phyloP scores from a whole-genome alignment of 192 early-diverging fungal genomes.

The Podochytrium sp. region DNA sequence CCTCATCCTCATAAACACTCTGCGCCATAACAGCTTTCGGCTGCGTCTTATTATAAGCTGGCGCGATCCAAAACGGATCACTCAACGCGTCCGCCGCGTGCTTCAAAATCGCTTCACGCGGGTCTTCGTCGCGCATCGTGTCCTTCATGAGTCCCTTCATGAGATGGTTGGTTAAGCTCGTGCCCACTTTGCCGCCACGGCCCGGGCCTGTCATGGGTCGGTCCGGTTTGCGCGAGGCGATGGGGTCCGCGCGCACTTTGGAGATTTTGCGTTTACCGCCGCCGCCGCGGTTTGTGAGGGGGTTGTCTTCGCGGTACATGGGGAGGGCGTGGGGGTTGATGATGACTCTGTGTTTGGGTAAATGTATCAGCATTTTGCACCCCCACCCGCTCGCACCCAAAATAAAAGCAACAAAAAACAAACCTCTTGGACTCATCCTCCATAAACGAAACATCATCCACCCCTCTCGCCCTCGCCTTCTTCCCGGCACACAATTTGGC shows the following conservation, averaged over 20 bases:
- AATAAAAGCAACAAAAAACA: background rate
- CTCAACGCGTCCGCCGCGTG: conserved; percentile 77
- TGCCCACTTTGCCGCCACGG: conserved; percentile 83
- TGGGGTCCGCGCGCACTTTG: conserved; percentile 72
- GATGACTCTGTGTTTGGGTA: conserved; percentile 58
- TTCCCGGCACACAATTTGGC: conserved; percentile 72
- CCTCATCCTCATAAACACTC: conserved; percentile 63
- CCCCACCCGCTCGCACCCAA: background rate
- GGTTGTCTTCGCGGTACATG: conserved; percentile 79
- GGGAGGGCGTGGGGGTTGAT: conserved; percentile 88
- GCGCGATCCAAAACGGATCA: conserved; percentile 85
- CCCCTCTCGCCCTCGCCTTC: conserved; percentile 63
- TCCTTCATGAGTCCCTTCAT: conserved; percentile 65
- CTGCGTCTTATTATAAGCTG: conserved; percentile 79
- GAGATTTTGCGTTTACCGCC: conserved; percentile 72
- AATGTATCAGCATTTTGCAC: background rate
- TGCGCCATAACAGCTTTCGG: conserved; percentile 72
- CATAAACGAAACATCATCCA: conserved; percentile 36
- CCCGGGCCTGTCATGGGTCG: conserved; percentile 81
- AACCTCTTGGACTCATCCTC: conserved; percentile 28
- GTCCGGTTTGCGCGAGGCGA: conserved; percentile 77
- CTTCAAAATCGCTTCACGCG: conserved; percentile 86
- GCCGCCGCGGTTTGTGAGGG: conserved; percentile 33
- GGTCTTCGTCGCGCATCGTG: conserved; percentile 80
- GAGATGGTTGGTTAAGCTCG: conserved; percentile 81